Conservation (phyloP, 768 basidiomycete species). For the Hemileccinum rubropunctum region DNA sequence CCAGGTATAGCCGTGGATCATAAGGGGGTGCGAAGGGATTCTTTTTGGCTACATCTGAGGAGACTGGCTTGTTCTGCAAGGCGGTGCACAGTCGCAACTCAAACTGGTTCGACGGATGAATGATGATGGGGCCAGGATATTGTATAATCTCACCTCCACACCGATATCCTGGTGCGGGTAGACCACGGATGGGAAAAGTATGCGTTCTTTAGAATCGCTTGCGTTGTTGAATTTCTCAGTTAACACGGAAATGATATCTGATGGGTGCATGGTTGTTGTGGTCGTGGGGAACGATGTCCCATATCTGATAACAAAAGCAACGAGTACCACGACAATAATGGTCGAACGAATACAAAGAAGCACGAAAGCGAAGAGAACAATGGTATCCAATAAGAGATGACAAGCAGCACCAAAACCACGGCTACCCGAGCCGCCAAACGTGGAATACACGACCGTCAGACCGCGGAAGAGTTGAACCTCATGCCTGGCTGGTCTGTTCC, state of each 20-base stretch:
- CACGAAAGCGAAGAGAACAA: too few species aligned
- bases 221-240: constrained; percentile 58
- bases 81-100: constrained; percentile 85
- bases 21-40: constrained; percentile 92
- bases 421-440: not conserved
- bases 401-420: too few species aligned
- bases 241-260: constrained; percentile 55
- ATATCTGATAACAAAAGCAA: not conserved
- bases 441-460: not conserved
- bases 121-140: not conserved
- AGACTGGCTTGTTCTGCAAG: constrained; percentile 68
- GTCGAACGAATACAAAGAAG: too few species aligned
- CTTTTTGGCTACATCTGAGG: constrained; percentile 29
- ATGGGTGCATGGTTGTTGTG: constrained; percentile 19
- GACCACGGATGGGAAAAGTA: constrained; percentile 76
- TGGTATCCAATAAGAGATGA: too few species aligned
- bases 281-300: too few species aligned
- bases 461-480: constrained; percentile 19
- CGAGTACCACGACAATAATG: too few species aligned
- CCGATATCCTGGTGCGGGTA: constrained; percentile 58
- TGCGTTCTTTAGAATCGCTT: constrained; percentile 58
- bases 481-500: constrained; percentile 57
- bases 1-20: constrained; percentile 68
- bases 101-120: constrained; percentile 50
- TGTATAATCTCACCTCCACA: constrained; percentile 51